Evolutionary conservation across 1,284 basidiomycete species (phyloP), one percentile per base, ranked within the genome.

Genomic region (Tilletia caries): DNA sequence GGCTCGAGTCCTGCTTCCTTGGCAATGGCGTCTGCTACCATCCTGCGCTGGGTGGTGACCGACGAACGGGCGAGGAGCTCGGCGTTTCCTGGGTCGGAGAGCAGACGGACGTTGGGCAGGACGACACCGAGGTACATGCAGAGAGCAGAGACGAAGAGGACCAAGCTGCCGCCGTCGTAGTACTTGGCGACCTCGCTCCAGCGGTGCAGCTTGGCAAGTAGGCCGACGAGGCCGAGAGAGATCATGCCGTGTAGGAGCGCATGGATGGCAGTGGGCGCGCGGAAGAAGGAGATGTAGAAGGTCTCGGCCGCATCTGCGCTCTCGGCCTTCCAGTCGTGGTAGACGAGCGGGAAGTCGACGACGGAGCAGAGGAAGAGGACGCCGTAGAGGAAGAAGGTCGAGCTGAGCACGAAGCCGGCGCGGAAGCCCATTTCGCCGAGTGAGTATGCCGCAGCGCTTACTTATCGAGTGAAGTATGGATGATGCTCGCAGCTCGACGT

Each of bases 101-200:
- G 73, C 23, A 79, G 72, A 15, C 79, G 75, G 25, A 83, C 48
- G 68, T 80, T 83, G 52, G 81, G 81, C 6, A 81, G 70, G 3
- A 70, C 46, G 23, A 82, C 79, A 13, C 71, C 75, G 13, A 76
- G 70, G 46, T 83, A 83, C 79, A 83, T 82, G 71, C 73, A 72
- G 46, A 82, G 27, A 3, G 76, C 70, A n/a, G 74, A 79, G 65
- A 82, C 72, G 69, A 78, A 79, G 43, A 82, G 72, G 32, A 70
- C 68, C 20, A 83, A 68, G 48, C 76, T 78, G 18, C 76, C 73
- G 13, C 79, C 74, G 67, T 82, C 81, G 71, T 81, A 83, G 73
- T 81, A 83, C 71, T 78, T 81, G 58, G 81, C 81, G 64, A 75
- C 74, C 58, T 82, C 80, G 64, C 69, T 76, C 81, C 81, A 83